Evolutionary conservation across 495 filamentous ascomycete genomes (phyloP), one percentile per base, ranked within the genome.

Genomic region (Clavariopsis aquatica): DNA sequence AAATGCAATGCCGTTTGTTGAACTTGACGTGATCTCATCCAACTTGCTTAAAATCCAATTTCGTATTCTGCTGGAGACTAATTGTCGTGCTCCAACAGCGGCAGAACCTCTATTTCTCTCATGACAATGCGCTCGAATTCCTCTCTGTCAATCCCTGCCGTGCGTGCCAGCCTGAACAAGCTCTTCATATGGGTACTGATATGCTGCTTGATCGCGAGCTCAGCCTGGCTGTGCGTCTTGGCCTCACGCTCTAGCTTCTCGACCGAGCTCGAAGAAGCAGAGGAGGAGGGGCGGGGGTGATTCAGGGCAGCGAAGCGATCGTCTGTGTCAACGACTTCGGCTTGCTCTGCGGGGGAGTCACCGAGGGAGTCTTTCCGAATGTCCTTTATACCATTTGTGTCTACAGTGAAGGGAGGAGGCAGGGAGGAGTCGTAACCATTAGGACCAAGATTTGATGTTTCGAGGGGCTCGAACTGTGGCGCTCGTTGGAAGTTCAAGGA

Each of bases 111-210:
- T 67, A 97, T 72, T 77, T 98, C 94, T 2, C 82, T 90, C 76
- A 82, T 81, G 1, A 98, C 83, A 63, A 96, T 74, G 55, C 83
- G 78, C 75, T 92, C 89, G 76, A 98, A 97, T 66, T 96, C 93
- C 26, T 82, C 82, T 52, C 90, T 80, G 51, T 90, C 86, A 64
- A 98, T 92, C 1, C 94, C 94, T 20, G 85, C 85, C 17, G 85
- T 82, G 69, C 86, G 84, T 46, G 92, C 91, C 31, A 98, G 78
- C 38, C 91, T 80, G 71, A 88, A 96, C 64, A 98, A 74, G 74
- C 90, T 94, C 80, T 96, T 93, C 63, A 98, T 85, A 71, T 87
- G 93, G 7, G 89, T 85, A 46, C 88, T 84, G 26, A 98, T 87
- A 75, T 97, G 94, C 74, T 96, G 91, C 74, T 91, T 90, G 22